These are phyloP conservation scores for Fusarium concolor DNA, from an alignment of 2,329 filamentous ascomycete genomes.

Conservation along the genomic window DNA sequence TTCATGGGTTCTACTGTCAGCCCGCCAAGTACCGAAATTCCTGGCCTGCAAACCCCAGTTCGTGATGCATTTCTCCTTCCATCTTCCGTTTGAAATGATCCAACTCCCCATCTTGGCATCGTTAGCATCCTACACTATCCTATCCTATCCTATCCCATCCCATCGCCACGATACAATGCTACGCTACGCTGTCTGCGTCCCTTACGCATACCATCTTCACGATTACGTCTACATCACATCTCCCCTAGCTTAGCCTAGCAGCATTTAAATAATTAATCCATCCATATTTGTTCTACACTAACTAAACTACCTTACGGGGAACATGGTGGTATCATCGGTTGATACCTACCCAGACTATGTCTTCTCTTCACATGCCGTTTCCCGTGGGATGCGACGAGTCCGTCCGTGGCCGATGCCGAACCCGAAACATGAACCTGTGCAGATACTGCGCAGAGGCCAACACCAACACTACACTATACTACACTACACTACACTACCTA, in stretches of 20 bases:
- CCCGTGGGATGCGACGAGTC: not conserved
- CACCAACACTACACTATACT: not conserved
- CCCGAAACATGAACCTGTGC: slow-evolving; percentile 23
- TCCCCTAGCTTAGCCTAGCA: slow-evolving; percentile 21
- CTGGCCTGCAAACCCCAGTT: slow-evolving; percentile 18
- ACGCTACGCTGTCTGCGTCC: not conserved
- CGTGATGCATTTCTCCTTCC: slow-evolving; percentile 1
- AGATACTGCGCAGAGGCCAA: slow-evolving; percentile 27
- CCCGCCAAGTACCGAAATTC: slow-evolving; percentile 36
- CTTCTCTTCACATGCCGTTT: slow-evolving; percentile 16
- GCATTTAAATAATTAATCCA: slow-evolving; percentile 6
- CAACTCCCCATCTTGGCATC: slow-evolving; percentile 40
- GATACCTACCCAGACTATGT: not conserved
- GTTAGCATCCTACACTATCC: slow-evolving; percentile 3
- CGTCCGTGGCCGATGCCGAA: not conserved
- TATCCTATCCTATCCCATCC: slow-evolving; percentile 8
- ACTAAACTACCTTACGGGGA: not conserved
- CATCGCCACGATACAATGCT: slow-evolving; percentile 38
- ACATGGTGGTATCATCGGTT: slow-evolving; percentile 12
- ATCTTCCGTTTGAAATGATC: slow-evolving; percentile 12
- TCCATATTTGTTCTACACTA: not conserved
- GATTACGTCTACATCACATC: slow-evolving; percentile 35
- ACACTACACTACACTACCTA: too few relatives aligned
- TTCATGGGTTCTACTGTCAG: slow-evolving; percentile 17
- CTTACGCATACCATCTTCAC: not conserved